Evolutionary conservation across 441 rosid genomes (phyloP), one percentile per base, ranked within the genome.

Genomic region (Brassica balearica): DNA sequence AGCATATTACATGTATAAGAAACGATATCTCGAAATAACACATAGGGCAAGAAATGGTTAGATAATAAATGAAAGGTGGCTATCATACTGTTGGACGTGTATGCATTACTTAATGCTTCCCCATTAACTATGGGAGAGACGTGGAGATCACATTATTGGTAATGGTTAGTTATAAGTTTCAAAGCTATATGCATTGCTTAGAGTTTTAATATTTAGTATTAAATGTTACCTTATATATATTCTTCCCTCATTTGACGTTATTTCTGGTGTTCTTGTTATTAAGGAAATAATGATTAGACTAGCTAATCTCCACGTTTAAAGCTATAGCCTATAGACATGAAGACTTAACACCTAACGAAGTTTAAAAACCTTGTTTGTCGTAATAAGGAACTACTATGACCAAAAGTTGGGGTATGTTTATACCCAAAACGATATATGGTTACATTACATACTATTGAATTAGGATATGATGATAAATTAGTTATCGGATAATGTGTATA

Each of bases 51-150:
- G 56, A 61, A 73, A 73, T 73, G 74, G 82, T 61, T 73, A 6
- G 65, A 79, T 19, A 79, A 69, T 79, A 75, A 80, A 80, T 75
- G 79, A 70, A 65, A 75, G 76, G 72, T 74, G 69, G 76, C 82
- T 56, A 80, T 79, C 82, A 53, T 63, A 74, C 75, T 74, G 78
- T 69, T 78, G 25, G 60, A 73, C 53, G 58, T 78, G 61, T 56
- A 64, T 69, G 55, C 65, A 55, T 69, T 68, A 78, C 58, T 79
- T 62, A 68, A 79, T 73, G 74, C 66, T 23, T 73, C 43, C n/a
- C 63, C 56, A 69, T 74, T 69, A 80, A 70, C 9, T 65, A 43
- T 46, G 46, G 5, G 69, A 69, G 65, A 56, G 72, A 46, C 79
- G 82, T 80, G 68, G 55, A 66, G 72, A 68, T 68, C 67, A 79